phyloP scores from a whole-genome alignment of 345 rosid genomes.

The Euclidium syriacum region DNA sequence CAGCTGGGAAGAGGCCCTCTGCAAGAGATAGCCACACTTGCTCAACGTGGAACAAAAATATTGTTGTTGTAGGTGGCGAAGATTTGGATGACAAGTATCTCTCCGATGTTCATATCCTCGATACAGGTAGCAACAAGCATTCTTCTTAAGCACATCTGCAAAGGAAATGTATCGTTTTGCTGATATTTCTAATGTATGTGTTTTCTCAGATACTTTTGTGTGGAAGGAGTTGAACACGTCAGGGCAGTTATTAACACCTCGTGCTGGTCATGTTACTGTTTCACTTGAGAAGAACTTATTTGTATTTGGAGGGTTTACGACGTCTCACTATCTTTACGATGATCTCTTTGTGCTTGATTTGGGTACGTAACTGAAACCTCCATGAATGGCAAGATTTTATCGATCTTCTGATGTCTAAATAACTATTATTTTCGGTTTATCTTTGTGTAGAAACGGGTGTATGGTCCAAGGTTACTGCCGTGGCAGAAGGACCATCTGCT shows the following conservation, averaged over 20 bases:
- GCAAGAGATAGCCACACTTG: conserved; percentile 93
- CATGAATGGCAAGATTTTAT: neutral
- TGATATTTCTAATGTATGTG: conserved; percentile 16
- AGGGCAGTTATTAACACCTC: conserved; percentile 75
- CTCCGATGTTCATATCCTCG: conserved; percentile 90
- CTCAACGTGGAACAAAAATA: conserved; percentile 82
- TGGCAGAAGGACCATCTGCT: conserved; percentile 75
- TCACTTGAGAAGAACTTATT: conserved; percentile 70
- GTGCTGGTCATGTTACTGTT: conserved; percentile 90
- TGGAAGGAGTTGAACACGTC: conserved; percentile 75
- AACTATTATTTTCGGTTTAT: neutral
- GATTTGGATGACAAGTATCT: conserved; percentile 78
- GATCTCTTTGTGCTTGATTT: conserved; percentile 78
- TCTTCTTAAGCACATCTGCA: neutral
- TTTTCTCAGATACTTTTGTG: conserved; percentile 54
- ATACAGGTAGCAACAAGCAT: conserved; percentile 54
- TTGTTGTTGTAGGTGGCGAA: conserved; percentile 94
- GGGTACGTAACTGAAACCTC: conserved; percentile 47
- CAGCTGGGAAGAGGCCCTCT: conserved; percentile 79
- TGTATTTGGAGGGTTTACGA: conserved; percentile 93
- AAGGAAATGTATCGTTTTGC: too few relatives aligned
- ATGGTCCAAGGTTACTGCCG: conserved; percentile 71
- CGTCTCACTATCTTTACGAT: conserved; percentile 70
- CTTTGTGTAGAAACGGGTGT: conserved; percentile 60
- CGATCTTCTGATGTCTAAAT: neutral